Evolutionary conservation across 345 rosid species (phyloP).

Genomic region (Orychophragmus violaceus): DNA sequence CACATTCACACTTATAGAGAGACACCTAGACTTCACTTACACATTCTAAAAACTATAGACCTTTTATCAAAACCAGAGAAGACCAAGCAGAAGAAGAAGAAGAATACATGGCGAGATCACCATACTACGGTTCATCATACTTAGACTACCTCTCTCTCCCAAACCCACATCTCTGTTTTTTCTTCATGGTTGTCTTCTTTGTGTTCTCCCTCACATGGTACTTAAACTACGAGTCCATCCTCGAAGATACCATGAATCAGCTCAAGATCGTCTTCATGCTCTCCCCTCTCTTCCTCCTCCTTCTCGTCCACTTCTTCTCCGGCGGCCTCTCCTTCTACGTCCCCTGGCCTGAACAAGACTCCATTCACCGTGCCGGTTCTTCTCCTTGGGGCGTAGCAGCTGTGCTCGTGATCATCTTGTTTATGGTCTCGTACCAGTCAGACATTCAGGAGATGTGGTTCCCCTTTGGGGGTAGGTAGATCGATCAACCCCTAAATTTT

Average conservation of each 20-base stretch:
- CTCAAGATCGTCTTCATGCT: conserved; percentile 38
- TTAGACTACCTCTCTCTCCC: conserved; percentile 30
- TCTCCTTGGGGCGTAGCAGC: conserved; percentile 57
- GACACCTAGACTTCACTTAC: conserved; percentile 21
- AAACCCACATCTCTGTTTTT: conserved; percentile 44
- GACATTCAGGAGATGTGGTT: conserved; percentile 53
- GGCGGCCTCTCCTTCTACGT: conserved; percentile 26
- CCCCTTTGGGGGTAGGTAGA: conserved; percentile 37
- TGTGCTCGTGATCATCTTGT: conserved; percentile 43
- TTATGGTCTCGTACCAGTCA: conserved; percentile 56
- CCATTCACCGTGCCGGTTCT: conserved; percentile 47
- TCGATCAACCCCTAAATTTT: not conserved
- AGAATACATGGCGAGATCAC: conserved; percentile 31
- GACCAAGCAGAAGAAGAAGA: conserved; percentile 20
- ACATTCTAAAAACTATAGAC: not conserved
- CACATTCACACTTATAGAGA: not conserved
- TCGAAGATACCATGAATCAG: conserved; percentile 43
- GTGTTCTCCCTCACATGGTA: conserved; percentile 46
- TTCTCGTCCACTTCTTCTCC: conserved; percentile 43
- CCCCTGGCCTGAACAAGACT: conserved; percentile 43
- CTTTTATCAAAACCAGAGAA: conserved; percentile 15
- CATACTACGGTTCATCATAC: conserved; percentile 31
- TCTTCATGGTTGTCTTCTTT: conserved; percentile 37
- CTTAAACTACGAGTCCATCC: conserved; percentile 45
- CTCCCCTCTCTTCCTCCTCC: conserved; percentile 41